Evolutionary conservation across 768 basidiomycete genomes (phyloP).

Genomic region (Lactarius tabidus): DNA sequence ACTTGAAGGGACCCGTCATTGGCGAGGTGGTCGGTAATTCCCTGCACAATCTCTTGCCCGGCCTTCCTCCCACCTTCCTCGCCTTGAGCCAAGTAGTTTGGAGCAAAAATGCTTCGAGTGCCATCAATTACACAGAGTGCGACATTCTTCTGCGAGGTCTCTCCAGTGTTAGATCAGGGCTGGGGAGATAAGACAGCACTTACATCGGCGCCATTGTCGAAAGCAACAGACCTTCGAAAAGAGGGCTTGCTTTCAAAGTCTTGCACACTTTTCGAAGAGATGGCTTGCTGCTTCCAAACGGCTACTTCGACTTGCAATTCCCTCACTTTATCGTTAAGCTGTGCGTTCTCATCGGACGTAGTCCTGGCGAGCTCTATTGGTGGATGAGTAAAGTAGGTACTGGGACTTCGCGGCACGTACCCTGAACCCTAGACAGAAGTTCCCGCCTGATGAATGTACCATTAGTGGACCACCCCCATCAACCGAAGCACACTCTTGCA

Average conservation of each 20-base stretch:
- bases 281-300: conserved; percentile 23
- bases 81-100: conserved; percentile 9
- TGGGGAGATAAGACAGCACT: not conserved
- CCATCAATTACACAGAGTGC: conserved; percentile 24
- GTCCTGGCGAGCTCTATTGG: conserved; percentile 17
- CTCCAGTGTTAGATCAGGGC: not conserved
- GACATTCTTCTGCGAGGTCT: not conserved
- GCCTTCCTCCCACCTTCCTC: conserved; percentile 18
- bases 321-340: conserved; percentile 17
- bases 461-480: not conserved
- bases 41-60: conserved; percentile 17
- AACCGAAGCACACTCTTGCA: not conserved
- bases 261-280: conserved; percentile 3
- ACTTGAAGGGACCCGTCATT: conserved; percentile 8
- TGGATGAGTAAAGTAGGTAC: conserved; percentile 5
- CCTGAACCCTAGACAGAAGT: conserved; percentile 18
- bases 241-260: conserved; percentile 6
- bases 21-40: conserved; percentile 5
- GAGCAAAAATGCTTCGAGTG: conserved; percentile 19
- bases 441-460: conserved; percentile 14
- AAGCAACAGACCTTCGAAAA: not conserved
- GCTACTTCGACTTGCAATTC: conserved; percentile 23
- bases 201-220: not conserved
- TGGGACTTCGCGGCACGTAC: conserved; percentile 1
- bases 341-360: conserved; percentile 19